A percentile compares a stretch with the other conserved stretches of the same genome.
Evolutionary conservation across 129 eudicot species (phyloP).

Genomic region (Ambrosia trifida): DNA sequence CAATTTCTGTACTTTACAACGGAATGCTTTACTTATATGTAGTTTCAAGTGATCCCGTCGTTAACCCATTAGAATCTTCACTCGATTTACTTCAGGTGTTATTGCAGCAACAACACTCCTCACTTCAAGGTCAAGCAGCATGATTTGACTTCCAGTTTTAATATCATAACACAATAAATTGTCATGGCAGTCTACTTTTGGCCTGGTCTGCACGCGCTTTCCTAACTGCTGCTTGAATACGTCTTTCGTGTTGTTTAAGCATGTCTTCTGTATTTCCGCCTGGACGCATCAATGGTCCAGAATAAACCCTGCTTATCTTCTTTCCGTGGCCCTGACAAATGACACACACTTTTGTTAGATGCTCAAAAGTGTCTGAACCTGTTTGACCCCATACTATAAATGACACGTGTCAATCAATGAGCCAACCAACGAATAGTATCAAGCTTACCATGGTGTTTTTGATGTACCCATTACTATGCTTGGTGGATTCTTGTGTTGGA

Average conservation of each 20-base stretch:
- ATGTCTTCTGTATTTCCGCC: constrained; percentile 81
- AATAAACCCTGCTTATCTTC: constrained; percentile 59
- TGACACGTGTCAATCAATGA: not conserved
- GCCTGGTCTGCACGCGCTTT: constrained; percentile 60
- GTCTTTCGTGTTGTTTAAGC: constrained; percentile 83
- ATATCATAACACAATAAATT: not conserved
- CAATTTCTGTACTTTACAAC: constrained; percentile 4
- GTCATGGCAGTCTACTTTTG: constrained; percentile 33
- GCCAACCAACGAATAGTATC: not conserved
- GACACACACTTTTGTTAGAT: constrained; percentile 14
- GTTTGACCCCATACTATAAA: not conserved
- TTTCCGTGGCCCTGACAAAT: constrained; percentile 50
- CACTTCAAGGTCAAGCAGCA: constrained; percentile 19
- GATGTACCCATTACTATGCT: constrained; percentile 26
- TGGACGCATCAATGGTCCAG: constrained; percentile 77
- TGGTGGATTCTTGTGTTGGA: constrained; percentile 37
- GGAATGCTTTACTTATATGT: constrained; percentile 25
- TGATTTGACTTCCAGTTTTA: constrained; percentile 14
- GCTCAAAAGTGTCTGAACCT: not conserved
- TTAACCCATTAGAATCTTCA: constrained; percentile 1
- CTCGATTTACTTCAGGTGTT: constrained; percentile 9
- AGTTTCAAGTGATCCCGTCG: constrained; percentile 14
- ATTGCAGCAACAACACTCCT: constrained; percentile 22
- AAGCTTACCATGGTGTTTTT: constrained; percentile 48
- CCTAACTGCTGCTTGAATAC: constrained; percentile 76